Evolutionary conservation across 352 stramenopile species (phyloP), one percentile per base, ranked within the genome.

Genomic region (Pythium inflatum): DNA sequence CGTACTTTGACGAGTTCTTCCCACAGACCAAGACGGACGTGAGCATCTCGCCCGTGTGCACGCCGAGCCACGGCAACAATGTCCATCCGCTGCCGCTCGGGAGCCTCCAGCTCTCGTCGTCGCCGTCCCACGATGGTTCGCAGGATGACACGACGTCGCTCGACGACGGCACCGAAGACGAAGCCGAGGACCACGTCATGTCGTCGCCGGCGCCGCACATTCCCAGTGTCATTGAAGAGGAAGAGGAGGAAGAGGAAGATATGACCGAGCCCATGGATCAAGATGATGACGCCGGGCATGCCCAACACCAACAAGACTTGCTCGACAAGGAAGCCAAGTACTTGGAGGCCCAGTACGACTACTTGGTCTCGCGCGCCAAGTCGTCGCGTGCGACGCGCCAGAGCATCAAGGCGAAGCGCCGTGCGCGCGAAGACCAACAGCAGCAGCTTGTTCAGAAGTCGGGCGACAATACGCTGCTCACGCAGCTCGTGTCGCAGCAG

Each of bases 291-390:
- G 60, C 77, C 56, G 56, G 77, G 16, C 50, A 31, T 12, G 33
- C 55, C 30, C 38, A 91, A 79, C 73, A 88, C 49, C 80, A 92
- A 36, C 65, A 77, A 24, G 76, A 90, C 25, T 40, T 92, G 70
- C 58, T 92, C 54, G 58, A 81, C 66, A 92, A 92, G 56, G 85
- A 92, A 36, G 79, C 75, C 51, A 92, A 84, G 68, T 91, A 91
- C 57, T 36, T 92, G 49, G 78, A 87, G 53, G 85, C 85, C 0
- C 82, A 92, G 66, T 81, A 76, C 53, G 81, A 90, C 62, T 91
- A 85, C 58, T 51, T 92, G 51, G 34, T 88, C 22, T 89, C 85
- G 49, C 71, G 81, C 20, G 60, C 68, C 33, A 66, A 67, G 36
- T 66, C 61, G 28, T 57, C 68, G 20, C 68, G 68, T 24, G 60